Evolutionary conservation across 106 monocot genomes (phyloP), one percentile per base, ranked within the genome.

Genomic region (Triglochin maritima): DNA sequence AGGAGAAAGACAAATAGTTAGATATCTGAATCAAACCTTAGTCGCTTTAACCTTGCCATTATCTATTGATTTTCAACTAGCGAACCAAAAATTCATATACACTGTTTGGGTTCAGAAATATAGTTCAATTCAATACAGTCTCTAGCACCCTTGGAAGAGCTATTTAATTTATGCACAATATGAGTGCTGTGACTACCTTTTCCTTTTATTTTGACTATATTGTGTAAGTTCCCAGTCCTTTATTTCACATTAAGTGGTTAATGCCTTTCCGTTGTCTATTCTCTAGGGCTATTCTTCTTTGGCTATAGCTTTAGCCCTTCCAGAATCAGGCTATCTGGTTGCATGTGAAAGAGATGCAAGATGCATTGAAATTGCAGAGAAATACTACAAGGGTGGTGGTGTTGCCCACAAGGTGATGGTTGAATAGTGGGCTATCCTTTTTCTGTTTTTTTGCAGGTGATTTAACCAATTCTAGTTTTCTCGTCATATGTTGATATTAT

Each of bases 301-400:
- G 78, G 85, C 96, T 57, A 59, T 96, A 72, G 96, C 96, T 68
- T 79, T 91, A 59, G 85, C 61, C 5, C 79, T 96, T 50, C 91
- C 96, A 11, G 84, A 90, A 62, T 85, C 90, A 53, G 95, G 95
- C 17, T 17, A 15, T 54, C 68, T 96, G 64, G 82, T 96, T 84
- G 96, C 96, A 76, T 96, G 96, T 73, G 91, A 96, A 79, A 88
- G 78, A 80, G 96, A 96, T 82, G 69, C 13, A 69, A 83, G 72
- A 74, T 86, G 80, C 55, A 78, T 96, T 65, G 79, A 90, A 86
- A 70, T 90, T 82, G 96, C 96, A 65, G 86, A 84, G 67, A 91
- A 84, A 52, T 96, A 91, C 77, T 96, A 91, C 78, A 74, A 79
- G 57, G 75, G 56, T 29, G 88, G 90, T 72, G 87, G 87, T 64